A percentile compares a stretch with the other conserved stretches of the same genome.
phyloP scores from a whole-genome alignment of 805 yeast genomes.

The Lipomyces orientalis region DNA sequence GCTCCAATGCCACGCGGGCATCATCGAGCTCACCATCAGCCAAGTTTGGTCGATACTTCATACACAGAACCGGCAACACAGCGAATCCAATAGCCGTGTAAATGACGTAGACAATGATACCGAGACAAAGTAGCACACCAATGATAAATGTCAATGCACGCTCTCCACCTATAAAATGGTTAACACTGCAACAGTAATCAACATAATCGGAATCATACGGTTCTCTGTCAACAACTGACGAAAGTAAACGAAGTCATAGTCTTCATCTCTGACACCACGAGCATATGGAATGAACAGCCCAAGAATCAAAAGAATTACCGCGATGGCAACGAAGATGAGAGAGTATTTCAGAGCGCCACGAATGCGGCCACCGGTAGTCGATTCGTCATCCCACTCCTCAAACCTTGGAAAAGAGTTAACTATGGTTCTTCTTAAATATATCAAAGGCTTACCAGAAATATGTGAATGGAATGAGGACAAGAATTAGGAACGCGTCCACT shows the following conservation, averaged over 20 bases:
- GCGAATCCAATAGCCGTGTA: slow-evolving; percentile 38
- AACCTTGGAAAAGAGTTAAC: slow-evolving; percentile 19
- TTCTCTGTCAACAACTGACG: slow-evolving; percentile 30
- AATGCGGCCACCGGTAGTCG: slow-evolving; percentile 30
- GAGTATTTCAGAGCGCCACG: slow-evolving; percentile 35
- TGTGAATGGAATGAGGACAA: slow-evolving; percentile 39
- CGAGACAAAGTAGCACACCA: slow-evolving; percentile 35
- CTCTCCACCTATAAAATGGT: slow-evolving; percentile 26
- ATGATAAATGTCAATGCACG: slow-evolving; percentile 36
- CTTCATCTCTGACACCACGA: slow-evolving; percentile 32
- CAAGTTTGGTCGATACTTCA: slow-evolving; percentile 31
- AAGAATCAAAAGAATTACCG: slow-evolving; percentile 27
- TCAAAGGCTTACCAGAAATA: slow-evolving; percentile 38
- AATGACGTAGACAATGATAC: slow-evolving; percentile 35
- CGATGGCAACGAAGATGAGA: slow-evolving; percentile 28
- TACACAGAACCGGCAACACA: slow-evolving; percentile 34
- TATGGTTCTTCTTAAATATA: too few species aligned
- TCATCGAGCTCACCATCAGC: slow-evolving; percentile 32
- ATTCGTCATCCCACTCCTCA: slow-evolving; percentile 40
- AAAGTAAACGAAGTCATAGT: slow-evolving; percentile 34
- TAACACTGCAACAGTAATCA: slow-evolving; percentile 1
- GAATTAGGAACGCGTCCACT: slow-evolving; percentile 36
- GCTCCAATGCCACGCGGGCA: slow-evolving; percentile 34
- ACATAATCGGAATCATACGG: slow-evolving; percentile 21
- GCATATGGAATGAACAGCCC: slow-evolving; percentile 37